Evolutionary conservation across 2,329 filamentous ascomycete genomes (phyloP).

Genomic region (Fulvia fulva): DNA sequence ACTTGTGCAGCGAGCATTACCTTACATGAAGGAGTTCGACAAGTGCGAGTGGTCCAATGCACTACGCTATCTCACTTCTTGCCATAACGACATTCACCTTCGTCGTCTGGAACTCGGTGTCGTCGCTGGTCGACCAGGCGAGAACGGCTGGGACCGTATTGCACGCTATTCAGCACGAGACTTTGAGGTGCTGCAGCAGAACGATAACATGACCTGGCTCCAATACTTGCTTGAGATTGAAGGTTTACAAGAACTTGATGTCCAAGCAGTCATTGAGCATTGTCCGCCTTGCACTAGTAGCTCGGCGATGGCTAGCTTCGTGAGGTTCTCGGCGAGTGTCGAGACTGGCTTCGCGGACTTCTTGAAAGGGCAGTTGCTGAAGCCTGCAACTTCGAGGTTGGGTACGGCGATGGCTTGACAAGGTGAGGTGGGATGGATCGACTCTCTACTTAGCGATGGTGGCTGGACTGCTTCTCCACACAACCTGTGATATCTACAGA

Average conservation of each 20-base stretch:
- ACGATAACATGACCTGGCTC: constrained; percentile 56
- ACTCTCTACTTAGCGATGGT: neutral
- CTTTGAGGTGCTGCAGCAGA: constrained; percentile 42
- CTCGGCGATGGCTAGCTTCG: constrained; percentile 55
- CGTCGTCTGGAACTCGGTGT: constrained; percentile 46
- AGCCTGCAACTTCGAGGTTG: neutral
- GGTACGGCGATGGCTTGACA: neutral
- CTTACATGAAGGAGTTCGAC: constrained; percentile 54
- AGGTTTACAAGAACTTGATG: constrained; percentile 48
- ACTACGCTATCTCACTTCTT: constrained; percentile 45
- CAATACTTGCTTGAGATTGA: constrained; percentile 51
- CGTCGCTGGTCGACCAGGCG: constrained; percentile 50
- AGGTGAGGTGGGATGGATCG: neutral
- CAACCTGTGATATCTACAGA: neutral
- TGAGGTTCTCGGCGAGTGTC: constrained; percentile 58
- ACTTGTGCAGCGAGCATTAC: constrained; percentile 54
- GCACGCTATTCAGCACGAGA: constrained; percentile 45
- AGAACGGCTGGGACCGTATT: constrained; percentile 48
- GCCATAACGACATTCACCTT: constrained; percentile 34
- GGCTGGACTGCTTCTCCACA: neutral
- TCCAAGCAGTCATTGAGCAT: constrained; percentile 53
- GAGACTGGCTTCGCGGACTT: constrained; percentile 55
- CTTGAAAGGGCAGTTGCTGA: constrained; percentile 34
- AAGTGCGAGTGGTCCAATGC: constrained; percentile 53
- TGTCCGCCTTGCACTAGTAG: constrained; percentile 50